These are phyloP conservation scores for Dujonia santamariae DNA, from an alignment of 1,139 yeast genomes.

Conservation along the genomic window DNA sequence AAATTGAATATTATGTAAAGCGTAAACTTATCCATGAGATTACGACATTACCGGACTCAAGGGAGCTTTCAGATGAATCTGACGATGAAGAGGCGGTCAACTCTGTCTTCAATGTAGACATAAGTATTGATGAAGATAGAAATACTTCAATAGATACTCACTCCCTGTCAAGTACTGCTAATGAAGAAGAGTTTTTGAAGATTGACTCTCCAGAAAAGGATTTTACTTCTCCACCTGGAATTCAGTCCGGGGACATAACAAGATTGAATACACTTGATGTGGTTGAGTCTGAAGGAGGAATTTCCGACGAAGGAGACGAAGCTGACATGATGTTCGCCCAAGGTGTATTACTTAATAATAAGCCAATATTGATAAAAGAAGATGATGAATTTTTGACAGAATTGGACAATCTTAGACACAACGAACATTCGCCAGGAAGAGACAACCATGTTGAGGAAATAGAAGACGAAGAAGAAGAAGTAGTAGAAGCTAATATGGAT, in stretches of 20 bases:
- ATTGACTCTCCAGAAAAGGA: conserved; percentile 8
- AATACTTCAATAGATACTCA: neutral
- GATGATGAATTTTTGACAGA: conserved; percentile 20
- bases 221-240: no score
- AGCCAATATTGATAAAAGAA: conserved; percentile 5
- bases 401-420: conserved; percentile 32
- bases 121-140: neutral
- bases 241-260: conserved; percentile 24
- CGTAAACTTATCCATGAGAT: conserved; percentile 13
- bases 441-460: conserved; percentile 14
- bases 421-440: conserved; percentile 16
- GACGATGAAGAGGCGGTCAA: neutral
- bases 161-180: neutral
- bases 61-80: neutral
- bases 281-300: no score
- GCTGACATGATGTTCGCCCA: neutral
- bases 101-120: neutral
- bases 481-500: neutral
- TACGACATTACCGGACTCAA: neutral
- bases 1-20: conserved; percentile 28
- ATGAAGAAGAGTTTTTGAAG: conserved; percentile 10
- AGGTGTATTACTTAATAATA: neutral
- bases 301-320: conserved; percentile 1
- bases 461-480: conserved; percentile 8
- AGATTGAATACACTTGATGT: conserved; percentile 14